A percentile compares a stretch with the other conserved stretches of the same genome.
Evolutionary conservation across 805 yeast species (phyloP).

Genomic region (Cyberlindnera maclurae): DNA sequence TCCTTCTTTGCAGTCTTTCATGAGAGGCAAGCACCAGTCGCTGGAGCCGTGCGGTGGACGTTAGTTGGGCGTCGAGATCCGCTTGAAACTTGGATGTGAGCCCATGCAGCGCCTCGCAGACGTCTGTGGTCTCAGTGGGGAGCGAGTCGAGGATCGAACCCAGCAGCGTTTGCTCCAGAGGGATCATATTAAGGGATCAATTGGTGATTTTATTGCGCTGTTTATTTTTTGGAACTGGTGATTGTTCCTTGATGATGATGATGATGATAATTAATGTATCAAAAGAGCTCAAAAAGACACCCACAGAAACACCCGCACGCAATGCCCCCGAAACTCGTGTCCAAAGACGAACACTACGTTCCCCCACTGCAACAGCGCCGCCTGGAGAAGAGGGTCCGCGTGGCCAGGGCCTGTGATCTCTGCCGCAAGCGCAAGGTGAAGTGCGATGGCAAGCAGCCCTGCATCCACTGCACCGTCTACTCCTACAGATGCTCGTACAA

Average conservation of each 20-base stretch:
- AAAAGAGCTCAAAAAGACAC: neutral
- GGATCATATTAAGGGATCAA: neutral
- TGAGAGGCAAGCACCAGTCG: constrained; percentile 6
- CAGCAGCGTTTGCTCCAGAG: constrained; percentile 8
- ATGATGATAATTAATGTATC: too few relatives aligned
- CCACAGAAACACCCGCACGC: neutral
- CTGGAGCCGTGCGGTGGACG: constrained; percentile 6
- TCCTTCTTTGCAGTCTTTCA: constrained; percentile 7
- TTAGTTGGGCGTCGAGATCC: constrained; percentile 10
- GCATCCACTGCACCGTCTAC: constrained; percentile 84
- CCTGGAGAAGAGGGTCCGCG: constrained; percentile 46
- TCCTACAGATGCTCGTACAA: constrained; percentile 80
- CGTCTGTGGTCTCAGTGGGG: constrained; percentile 11
- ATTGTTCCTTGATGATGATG: neutral
- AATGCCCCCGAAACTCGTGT: constrained; percentile 22
- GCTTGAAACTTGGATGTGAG: constrained; percentile 5
- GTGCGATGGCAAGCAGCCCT: constrained; percentile 80
- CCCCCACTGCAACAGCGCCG: constrained; percentile 20
- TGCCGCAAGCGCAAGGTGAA: constrained; percentile 73
- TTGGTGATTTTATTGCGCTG: too few relatives aligned
- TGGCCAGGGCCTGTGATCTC: constrained; percentile 66
- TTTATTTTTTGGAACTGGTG: neutral
- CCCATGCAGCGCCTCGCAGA: constrained; percentile 2
- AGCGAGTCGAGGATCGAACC: constrained; percentile 6
- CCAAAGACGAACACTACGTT: constrained; percentile 20